Conservation (phyloP, 164 flowering plant genomes). For the Umbilicus rupestris region DNA sequence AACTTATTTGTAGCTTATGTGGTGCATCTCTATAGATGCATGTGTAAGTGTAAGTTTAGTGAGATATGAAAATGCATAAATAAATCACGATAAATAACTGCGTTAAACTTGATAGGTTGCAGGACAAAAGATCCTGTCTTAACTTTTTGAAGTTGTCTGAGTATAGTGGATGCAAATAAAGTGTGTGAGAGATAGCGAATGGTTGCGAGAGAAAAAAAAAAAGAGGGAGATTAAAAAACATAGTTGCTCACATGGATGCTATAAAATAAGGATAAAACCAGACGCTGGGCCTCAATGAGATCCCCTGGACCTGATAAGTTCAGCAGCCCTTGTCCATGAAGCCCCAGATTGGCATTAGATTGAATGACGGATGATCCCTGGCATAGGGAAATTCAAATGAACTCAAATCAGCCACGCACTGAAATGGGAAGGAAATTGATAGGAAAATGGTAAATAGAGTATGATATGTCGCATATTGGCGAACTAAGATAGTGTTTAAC, state of each 20-base stretch:
- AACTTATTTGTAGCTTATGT: too few species aligned
- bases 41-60: too few species aligned
- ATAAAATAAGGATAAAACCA: conserved; percentile 82
- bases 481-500: background rate
- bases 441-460: background rate
- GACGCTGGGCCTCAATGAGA: conserved; percentile 82
- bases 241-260: conserved; percentile 66
- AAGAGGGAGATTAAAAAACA: background rate
- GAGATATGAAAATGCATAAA: too few species aligned
- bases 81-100: too few species aligned
- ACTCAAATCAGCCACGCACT: background rate
- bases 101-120: background rate
- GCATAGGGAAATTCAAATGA: background rate
- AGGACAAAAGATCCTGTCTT: background rate
- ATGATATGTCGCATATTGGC: background rate
- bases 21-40: too few species aligned
- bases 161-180: background rate
- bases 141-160: background rate
- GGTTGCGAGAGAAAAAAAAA: background rate
- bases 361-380: conserved; percentile 78
- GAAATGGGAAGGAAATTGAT: too few species aligned
- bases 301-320: conserved; percentile 93
- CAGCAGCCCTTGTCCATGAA: conserved; percentile 93
- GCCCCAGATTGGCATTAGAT: conserved; percentile 94
- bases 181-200: background rate